Conservation (phyloP, 306 rosid genomes). For the Inga oerstediana region DNA sequence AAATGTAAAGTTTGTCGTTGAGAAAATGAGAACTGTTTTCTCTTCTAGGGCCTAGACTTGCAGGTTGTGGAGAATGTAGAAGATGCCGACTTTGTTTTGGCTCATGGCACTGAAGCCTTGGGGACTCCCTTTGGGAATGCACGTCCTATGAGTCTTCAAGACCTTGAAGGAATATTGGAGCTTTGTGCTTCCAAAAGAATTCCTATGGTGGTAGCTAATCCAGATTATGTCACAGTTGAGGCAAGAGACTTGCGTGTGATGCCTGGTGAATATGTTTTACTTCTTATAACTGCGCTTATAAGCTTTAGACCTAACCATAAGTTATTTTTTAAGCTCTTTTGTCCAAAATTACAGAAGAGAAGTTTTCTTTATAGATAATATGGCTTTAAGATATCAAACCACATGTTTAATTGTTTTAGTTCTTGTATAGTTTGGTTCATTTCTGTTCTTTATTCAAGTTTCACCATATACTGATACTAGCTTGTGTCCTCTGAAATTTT, state of each 20-base stretch:
- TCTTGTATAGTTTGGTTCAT: slow-evolving; percentile 12
- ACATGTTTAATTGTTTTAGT: background rate
- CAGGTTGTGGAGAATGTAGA: slow-evolving; percentile 74
- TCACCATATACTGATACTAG: slow-evolving; percentile 23
- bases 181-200: slow-evolving; percentile 75
- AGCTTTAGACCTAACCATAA: background rate
- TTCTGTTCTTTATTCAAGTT: slow-evolving; percentile 7
- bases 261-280: slow-evolving; percentile 70
- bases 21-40: slow-evolving; percentile 28
- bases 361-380: slow-evolving; percentile 17
- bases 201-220: slow-evolving; percentile 99
- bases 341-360: background rate
- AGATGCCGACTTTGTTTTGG: slow-evolving; percentile 93
- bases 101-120: slow-evolving; percentile 94
- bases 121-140: slow-evolving; percentile 72
- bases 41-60: slow-evolving; percentile 75
- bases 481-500: slow-evolving; percentile 21
- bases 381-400: background rate
- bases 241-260: slow-evolving; percentile 83
- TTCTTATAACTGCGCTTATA: slow-evolving; percentile 1
- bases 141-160: slow-evolving; percentile 69
- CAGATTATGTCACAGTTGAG: slow-evolving; percentile 95
- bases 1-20: slow-evolving; percentile 10
- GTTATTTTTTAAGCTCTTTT: background rate
- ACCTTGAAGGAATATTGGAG: slow-evolving; percentile 73